Base-by-base conservation (phyloP, 2,329 filamentous ascomycete species). In the Trichoderma sp. region DNA sequence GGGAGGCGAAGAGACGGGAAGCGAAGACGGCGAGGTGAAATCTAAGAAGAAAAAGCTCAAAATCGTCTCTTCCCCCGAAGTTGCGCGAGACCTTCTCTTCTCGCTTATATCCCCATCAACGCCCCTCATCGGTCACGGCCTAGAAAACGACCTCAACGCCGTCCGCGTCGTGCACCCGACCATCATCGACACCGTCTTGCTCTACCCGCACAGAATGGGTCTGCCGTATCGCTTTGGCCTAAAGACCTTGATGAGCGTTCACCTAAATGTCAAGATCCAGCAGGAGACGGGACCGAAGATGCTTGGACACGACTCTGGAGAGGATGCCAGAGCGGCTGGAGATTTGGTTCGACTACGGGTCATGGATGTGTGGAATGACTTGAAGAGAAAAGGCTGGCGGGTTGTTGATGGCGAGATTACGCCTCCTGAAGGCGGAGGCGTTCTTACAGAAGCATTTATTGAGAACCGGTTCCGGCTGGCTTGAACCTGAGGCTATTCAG, bases 91-190 rank as follows among this genome's bases (percentile, higher is more conserved):
- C 1, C 84, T 97, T 0, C 86, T 99, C 10, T 93, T 97, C 79
- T 85, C 87, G 0, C 85, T 92, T 65, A 85, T 99, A 61, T 86
- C 89, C 1, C 92, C 93, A 0, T 82, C 86, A 0, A 99, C 94
- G 0, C 92, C 94, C 0, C 81, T 99, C 0, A 92, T 99, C 58
- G 96, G 96, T 0, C 96, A 99, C 78, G 94, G 93, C 0, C 88
- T 98, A 10, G 96, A 99, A 76, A 99, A 99, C 77, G 96, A 99
- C 75, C 86, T 99, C 68, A 97, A 97, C 77, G 88, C 91, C 2
- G 85, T 91, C 52, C 91, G 95, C 43, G 86, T 98, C 62, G 89
- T 97, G 56, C 96, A 98, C 75, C 92, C 92, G 0, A 91, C 87
- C 0, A 85, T 97, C 66, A 87, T 97, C 75, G 95, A 98, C 78